Base-by-base conservation (phyloP, 1,139 yeast genomes). In the Hansenula lynferdii region DNA sequence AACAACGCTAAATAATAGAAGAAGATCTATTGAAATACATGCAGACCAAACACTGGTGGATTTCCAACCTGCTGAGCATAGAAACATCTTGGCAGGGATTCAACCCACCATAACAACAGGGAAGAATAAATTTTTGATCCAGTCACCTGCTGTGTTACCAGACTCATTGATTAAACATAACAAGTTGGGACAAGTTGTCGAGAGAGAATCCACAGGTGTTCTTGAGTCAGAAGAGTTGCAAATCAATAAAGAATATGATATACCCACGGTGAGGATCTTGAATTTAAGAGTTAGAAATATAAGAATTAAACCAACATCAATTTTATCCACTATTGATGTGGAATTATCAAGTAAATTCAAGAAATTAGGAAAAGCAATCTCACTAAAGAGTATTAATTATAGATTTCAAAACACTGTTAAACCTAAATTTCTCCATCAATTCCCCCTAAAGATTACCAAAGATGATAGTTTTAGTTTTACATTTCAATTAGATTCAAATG, bases 281-380 rank as follows among this genome's bases (percentile, higher is more conserved):
- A 75, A 77, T 30, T 69, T 83, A 48, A 67, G 77, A 42, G 62
- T 83, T 30, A 70, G 80, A 47, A 72, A 80, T 39, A 67, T 78
- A 22, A 70, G 74, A 56, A 69, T 85, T 6, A 66, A 77, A 37
- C 69, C 72, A 44, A 71, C 72, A 41, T 58, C 70, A 18, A 53
- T 79, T 5, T 57, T 79, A 16, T 72, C 81, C 1, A 73, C 80
- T 0, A 59, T 83, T 36, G 82, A 75, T 40, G 60, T 82, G 18
- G 79, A 75, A 41, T 63, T 76, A 1, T 70, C 83, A 1, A 76
- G 69, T 38, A 72, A 62, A 35, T 53, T 69, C 21, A 54, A 54
- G 31, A 61, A 58, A 3, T 40, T 62, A 22, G 51, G 48, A 5
- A 47, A 56, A 3, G 20, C 39, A 3, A 50, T 60, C 5, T 42